phyloP scores from a whole-genome alignment of 768 basidiomycete genomes.

The Phylloporus scabripes region DNA sequence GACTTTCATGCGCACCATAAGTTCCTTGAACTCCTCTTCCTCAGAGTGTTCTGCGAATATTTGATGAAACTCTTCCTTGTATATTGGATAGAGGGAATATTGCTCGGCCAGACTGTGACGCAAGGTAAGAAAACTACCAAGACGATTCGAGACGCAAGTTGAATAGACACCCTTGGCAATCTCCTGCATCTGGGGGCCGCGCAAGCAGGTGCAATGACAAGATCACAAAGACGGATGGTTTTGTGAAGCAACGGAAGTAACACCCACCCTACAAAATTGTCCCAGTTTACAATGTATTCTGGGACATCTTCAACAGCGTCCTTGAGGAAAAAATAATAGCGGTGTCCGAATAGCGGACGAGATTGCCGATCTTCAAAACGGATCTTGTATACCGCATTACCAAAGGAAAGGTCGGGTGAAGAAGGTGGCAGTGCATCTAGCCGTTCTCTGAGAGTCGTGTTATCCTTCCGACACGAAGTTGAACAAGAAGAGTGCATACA shows the following conservation, averaged over 20 bases:
- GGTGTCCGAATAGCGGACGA: slow-evolving; percentile 74
- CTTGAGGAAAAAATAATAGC: slow-evolving; percentile 88
- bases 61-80: slow-evolving; percentile 87
- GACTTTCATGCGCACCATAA: slow-evolving; percentile 89
- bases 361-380: slow-evolving; percentile 70
- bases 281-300: slow-evolving; percentile 96
- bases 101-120: slow-evolving; percentile 69
- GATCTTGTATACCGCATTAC: slow-evolving; percentile 87
- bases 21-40: slow-evolving; percentile 72
- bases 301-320: slow-evolving; percentile 98
- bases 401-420: slow-evolving; percentile 69
- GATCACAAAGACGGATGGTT: not conserved
- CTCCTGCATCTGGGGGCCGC: not conserved
- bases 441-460: slow-evolving; percentile 47
- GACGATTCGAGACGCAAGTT: not conserved
- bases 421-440: slow-evolving; percentile 67
- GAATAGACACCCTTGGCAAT: not conserved
- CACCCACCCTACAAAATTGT: slow-evolving; percentile 77
- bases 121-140: slow-evolving; percentile 11
- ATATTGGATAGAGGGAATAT: slow-evolving; percentile 67
- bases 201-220: not conserved
- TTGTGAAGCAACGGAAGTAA: not conserved
- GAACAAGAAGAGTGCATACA: slow-evolving; percentile 49
- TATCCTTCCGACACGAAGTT: slow-evolving; percentile 6
- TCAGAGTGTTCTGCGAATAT: slow-evolving; percentile 80